Evolutionary conservation across 1,139 yeast species (phyloP).

Genomic region (Saccharomyces hybrid): DNA sequence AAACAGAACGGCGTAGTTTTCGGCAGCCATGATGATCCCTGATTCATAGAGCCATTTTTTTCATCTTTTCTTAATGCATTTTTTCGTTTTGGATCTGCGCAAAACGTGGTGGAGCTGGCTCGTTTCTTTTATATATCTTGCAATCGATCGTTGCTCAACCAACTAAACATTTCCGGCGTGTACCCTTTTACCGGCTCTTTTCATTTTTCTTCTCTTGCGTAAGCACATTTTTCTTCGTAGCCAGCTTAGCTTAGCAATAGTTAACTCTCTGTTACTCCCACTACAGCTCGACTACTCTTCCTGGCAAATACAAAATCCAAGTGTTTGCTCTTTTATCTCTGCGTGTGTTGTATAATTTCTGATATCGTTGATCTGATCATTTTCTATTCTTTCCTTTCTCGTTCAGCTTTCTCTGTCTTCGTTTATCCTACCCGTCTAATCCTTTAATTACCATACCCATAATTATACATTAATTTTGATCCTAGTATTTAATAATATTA

Average conservation of each 20-base stretch:
- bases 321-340: not conserved
- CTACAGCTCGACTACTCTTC: not conserved
- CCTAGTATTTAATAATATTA: not conserved
- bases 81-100: not conserved
- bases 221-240: not conserved
- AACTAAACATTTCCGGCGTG: not conserved
- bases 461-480: not conserved
- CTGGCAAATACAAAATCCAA: not conserved
- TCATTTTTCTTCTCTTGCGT: not conserved
- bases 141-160: not conserved
- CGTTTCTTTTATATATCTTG: slow-evolving; percentile 1
- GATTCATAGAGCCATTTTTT: slow-evolving; percentile 1
- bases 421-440: not conserved
- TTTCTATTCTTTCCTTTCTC: not conserved
- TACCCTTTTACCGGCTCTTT: not conserved
- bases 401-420: not conserved
- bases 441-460: not conserved
- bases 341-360: not conserved
- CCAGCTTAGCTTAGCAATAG: not conserved
- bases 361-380: not conserved
- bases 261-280: not conserved
- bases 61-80: not conserved
- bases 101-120: not conserved
- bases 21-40: slow-evolving; percentile 1
- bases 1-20: not conserved